Base-by-base conservation (phyloP, 2,329 filamentous ascomycete genomes). In the Aspergillus sp. region DNA sequence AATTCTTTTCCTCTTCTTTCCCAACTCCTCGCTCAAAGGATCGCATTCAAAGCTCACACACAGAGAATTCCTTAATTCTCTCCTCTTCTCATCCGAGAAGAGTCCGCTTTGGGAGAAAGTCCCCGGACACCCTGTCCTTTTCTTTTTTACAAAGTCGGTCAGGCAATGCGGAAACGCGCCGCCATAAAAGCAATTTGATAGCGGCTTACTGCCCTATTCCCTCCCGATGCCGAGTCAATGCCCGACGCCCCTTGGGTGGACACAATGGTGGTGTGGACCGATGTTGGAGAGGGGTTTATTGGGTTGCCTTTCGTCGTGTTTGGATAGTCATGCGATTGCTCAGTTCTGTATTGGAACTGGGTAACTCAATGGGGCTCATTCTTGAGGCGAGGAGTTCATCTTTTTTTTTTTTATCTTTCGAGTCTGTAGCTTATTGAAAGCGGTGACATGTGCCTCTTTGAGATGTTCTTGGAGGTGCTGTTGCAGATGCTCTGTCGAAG, bases 361-460 rank as follows among this genome's bases (percentile, higher is more conserved):
- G 90, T 96, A 96, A 98, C 93, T 96, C 93, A 92, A 98, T 96
- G 93, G 93, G 93, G 93, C 93, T 97, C 92, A 98, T 96, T 97
- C 91, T 97, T 90, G 93, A 92, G 85, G 90, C 93, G 92, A 96
- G 91, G 90, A 89, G 90, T 84, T 81, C 81, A 76, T 66, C 67
- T 58, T 61, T 69, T 72, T 77, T 75, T 73, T 70, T 76, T 77
- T 77, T 63, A n/a, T 57, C 71, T 70, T 68, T 69, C 63, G 75
- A 76, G 76, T 81, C 79, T 77, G 76, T 81, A 81, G 78, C 78
- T 82, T 81, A 81, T 81, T 73, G 75, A 80, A 82, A 82, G 77
- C 78, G 76, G 80, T 73, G 71, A 65, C 71, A 4, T 60, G 64
- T 49, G 37, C 55, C 55, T 57, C 60, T 68, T 72, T 70, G 53